Evolutionary conservation across 768 basidiomycete species (phyloP), one percentile per base, ranked within the genome.

Genomic region (Lactarius sp.): DNA sequence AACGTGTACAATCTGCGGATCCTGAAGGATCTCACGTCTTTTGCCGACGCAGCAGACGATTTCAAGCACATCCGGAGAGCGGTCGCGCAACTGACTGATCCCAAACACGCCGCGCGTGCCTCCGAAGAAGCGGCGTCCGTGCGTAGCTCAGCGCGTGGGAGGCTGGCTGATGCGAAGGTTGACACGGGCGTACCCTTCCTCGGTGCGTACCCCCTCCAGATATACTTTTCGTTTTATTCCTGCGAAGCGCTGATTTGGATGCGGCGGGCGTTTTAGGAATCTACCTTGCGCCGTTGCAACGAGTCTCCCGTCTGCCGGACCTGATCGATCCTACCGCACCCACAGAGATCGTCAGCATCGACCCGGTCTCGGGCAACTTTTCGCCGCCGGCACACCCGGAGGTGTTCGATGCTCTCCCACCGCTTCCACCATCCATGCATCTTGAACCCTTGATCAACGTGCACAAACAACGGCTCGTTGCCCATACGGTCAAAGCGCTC

Each of bases 371-470:
- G 7, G 80, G 81, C 50, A 82, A 81, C 67, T 85, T 92, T 62
- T 84, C 87, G 65, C 74, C 86, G 8, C 88, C 85, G 1, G 81
- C 85, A 36, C 85, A 87, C 66, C 89, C 91, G 0, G 89, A 92
- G 64, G 88, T 92, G 33, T 94, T 94, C 73, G 79, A 84, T 0
- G 79, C 85, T 13, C 80, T 94, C 6, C 80, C 85, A 3, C 81
- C 86, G 8, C 82, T 93, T 4, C 92, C 91, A 0, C 71, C 83
- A 1, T 81, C 83, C n/a, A 90, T 92, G 79, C 83, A 86, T 65
- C 81, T 94, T 34, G 90, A 93, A 69, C 90, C 92, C 4, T 74
- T 94, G 62, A 90, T 94, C 75, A 94, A 92, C 71, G 87, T 94
- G 6, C 90, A 93, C 74, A 93, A 94, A 74, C 92, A 94, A 71